Percentiles rank a stretch among this genome's conserved stretches.
phyloP scores from a whole-genome alignment of 768 basidiomycete species.

The Kondoa subrosea region DNA sequence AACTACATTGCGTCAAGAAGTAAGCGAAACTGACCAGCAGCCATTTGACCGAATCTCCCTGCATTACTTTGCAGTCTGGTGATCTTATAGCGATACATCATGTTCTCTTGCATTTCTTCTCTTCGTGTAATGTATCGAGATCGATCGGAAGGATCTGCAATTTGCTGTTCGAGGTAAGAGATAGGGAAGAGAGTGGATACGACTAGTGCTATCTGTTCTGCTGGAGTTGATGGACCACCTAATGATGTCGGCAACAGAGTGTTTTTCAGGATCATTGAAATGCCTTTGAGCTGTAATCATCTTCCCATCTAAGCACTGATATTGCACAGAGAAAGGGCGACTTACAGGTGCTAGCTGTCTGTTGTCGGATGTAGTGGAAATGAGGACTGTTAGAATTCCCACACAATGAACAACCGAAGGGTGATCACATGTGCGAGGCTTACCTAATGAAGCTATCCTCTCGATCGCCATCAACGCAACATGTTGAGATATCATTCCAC shows the following conservation, averaged over 20 bases:
- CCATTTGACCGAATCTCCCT: conserved; percentile 19
- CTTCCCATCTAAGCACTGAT: background rate
- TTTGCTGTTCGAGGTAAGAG: conserved; percentile 15
- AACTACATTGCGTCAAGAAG: background rate
- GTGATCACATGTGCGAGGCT: background rate
- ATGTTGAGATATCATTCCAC: conserved; percentile 24
- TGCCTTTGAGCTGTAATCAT: background rate
- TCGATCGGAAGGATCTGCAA: conserved; percentile 1
- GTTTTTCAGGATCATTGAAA: background rate
- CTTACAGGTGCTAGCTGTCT: conserved; percentile 10
- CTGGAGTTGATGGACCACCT: conserved; percentile 10
- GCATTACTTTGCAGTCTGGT: conserved; percentile 10
- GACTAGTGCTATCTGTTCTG: conserved; percentile 15
- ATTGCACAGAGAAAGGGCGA: background rate
- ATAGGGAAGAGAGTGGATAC: conserved; percentile 20
- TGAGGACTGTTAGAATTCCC: conserved; percentile 6
- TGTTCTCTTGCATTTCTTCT: conserved; percentile 15
- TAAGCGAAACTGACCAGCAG: conserved; percentile 9
- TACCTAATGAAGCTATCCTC: conserved; percentile 15
- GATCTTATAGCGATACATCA: conserved; percentile 19
- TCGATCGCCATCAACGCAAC: conserved; percentile 21
- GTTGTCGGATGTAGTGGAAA: conserved; percentile 18
- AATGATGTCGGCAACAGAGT: conserved; percentile 11
- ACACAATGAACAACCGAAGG: background rate
- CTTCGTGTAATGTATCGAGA: conserved; percentile 3